Evolutionary conservation across 2,329 filamentous ascomycete genomes (phyloP).

Genomic region (Colletotrichum zoysiae): DNA sequence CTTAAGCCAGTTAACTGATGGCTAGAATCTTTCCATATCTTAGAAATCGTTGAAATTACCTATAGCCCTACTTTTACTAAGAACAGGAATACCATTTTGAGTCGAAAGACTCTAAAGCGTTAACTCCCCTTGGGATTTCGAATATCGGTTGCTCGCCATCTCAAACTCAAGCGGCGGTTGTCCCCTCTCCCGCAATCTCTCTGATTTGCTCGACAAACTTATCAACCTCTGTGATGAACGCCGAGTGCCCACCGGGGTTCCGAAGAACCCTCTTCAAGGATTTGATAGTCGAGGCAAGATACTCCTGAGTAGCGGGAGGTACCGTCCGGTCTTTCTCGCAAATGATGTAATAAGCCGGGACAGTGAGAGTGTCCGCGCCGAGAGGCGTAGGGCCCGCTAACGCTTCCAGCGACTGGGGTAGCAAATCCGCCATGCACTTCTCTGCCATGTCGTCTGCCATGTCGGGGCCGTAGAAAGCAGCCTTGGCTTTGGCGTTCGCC

Average conservation of each 20-base stretch:
- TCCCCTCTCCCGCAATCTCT: constrained; percentile 8
- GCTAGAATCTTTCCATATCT: not conserved
- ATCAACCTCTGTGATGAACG: constrained; percentile 21
- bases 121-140: not conserved
- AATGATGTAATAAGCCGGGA: constrained; percentile 25
- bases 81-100: no score
- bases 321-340: constrained; percentile 33
- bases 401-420: constrained; percentile 20
- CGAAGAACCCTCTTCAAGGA: constrained; percentile 24
- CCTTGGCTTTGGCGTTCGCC: constrained; percentile 23
- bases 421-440: constrained; percentile 8
- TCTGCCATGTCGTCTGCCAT: constrained; percentile 20
- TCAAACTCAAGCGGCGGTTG: not conserved
- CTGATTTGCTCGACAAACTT: constrained; percentile 22
- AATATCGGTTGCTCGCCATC: not conserved
- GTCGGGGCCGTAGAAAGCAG: constrained; percentile 29
- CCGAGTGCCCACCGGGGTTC: constrained; percentile 28
- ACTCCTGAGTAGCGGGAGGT: constrained; percentile 9
- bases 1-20: not conserved
- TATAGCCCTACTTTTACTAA: no score
- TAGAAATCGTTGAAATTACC: not conserved
- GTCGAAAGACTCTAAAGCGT: not conserved
- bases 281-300: constrained; percentile 10
- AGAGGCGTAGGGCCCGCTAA: not conserved
- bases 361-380: constrained; percentile 7